Percentiles rank a stretch among this genome's conserved stretches.
Evolutionary conservation across 257 asterid species (phyloP).

Genomic region (Salvia miltiorrhiza): DNA sequence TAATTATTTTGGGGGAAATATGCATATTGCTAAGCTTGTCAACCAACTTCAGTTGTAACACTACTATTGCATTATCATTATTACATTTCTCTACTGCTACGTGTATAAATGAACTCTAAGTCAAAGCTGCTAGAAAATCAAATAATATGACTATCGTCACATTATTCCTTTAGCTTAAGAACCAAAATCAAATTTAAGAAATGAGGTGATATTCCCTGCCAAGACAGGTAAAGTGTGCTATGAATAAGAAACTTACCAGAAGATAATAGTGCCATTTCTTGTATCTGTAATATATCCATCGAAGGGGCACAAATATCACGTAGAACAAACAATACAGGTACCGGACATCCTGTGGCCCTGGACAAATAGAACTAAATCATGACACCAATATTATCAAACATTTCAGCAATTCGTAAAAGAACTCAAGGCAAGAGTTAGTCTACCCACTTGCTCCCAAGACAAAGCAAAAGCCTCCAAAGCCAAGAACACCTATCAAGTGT

Average conservation of each 20-base stretch:
- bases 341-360: constrained; percentile 97
- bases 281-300: constrained; percentile 96
- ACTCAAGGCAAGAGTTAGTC: background rate
- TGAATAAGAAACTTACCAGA: constrained; percentile 49
- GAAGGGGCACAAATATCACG: constrained; percentile 86
- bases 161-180: background rate
- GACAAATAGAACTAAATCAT: constrained; percentile 21
- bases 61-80: background rate
- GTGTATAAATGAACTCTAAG: background rate
- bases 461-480: constrained; percentile 94
- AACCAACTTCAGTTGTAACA: background rate
- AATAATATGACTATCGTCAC: background rate
- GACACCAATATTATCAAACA: background rate
- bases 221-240: background rate
- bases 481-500: constrained; percentile 89
- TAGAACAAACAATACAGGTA: constrained; percentile 81
- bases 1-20: background rate
- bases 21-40: too few relatives aligned
- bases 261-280: constrained; percentile 99
- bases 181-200: background rate
- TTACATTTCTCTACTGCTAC: background rate
- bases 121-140: background rate
- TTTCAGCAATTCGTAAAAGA: background rate
- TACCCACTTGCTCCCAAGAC: constrained; percentile 93
- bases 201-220: background rate